Evolutionary conservation across 129 eudicot genomes (phyloP), one percentile per base, ranked within the genome.

Genomic region (Heracleum sosnowskyi): DNA sequence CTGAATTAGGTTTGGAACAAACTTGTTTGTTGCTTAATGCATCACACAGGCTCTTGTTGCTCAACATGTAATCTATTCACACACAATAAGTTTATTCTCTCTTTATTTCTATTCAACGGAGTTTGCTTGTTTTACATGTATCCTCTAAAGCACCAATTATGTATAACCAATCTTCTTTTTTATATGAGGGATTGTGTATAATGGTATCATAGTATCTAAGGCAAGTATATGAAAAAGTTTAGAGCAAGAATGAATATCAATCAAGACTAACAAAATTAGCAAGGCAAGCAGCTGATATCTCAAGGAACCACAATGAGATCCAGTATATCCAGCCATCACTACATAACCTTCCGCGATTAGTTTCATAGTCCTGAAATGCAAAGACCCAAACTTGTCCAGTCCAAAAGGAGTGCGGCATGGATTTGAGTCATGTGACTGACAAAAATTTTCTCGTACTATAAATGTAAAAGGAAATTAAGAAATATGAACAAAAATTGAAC

Each of bases 1-100:
- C 72, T 66, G 37, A 29, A 26, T 69, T 45, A 13, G 70, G 37
- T 62, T 62, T 39, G 60, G 28, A 22, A 51, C 28, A n/a, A 42
- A 26, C 44, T n/a, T 64, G 69, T 47, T 77, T 77, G 7, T 57
- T 18, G 57, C 57, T 46, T 76, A 71, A 29, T 79, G 45, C 79
- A 66, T 15, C 39, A 33, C 72, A 31, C 72, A 16, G 16, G 10
- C 71, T 29, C 22, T 31, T 66, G 72, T 66, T 33, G 18, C 70
- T 28, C 18, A 5, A 11, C 7, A 31, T 31, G 39, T 15, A 66
- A 31, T 66, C 40, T 66, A 11, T 31, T 66, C 2, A 0, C 5
- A 15, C 72, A 31, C 18, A 66, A 66, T 66, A 15, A 66, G 39
- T 66, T 64, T 13, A 66, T 18, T 66, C 39, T 66, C 18, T 66